Conservation (phyloP, 2,329 filamentous ascomycete genomes). For the Aspergillus pseudotamarii region DNA sequence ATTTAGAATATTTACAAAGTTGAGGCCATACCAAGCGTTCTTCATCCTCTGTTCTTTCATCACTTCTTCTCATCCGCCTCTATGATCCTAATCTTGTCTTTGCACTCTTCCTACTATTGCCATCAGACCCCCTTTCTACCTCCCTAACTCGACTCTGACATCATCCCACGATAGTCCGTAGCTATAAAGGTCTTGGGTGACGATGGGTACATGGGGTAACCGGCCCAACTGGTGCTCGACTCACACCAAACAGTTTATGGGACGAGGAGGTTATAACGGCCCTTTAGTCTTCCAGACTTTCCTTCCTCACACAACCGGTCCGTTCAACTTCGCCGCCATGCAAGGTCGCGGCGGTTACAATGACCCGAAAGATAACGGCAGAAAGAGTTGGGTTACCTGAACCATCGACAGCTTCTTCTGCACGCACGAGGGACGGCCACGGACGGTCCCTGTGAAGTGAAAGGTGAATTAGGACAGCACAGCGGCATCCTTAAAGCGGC, state of each 20-base stretch:
- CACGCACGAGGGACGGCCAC: not conserved
- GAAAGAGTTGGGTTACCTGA: slow-evolving; percentile 7
- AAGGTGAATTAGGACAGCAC: not conserved
- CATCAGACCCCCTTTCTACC: not conserved
- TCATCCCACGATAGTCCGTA: not conserved
- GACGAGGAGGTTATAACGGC: slow-evolving; percentile 43
- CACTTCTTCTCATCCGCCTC: not conserved
- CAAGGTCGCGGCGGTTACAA: slow-evolving; percentile 40
- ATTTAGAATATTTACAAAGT: not conserved
- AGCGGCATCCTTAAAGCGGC: not conserved
- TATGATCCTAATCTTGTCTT: not conserved
- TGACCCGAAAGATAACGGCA: slow-evolving; percentile 23
- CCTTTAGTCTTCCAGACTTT: slow-evolving; percentile 12
- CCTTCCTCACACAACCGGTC: not conserved
- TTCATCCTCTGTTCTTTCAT: not conserved
- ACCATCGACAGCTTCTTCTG: not conserved
- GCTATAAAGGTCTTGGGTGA: not conserved
- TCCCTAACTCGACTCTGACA: not conserved
- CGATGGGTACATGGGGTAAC: too few species aligned
- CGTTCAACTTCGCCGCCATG: slow-evolving; percentile 10
- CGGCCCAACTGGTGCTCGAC: not conserved
- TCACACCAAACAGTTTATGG: slow-evolving; percentile 28
- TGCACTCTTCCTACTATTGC: not conserved
- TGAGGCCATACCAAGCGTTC: not conserved
- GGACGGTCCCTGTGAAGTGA: not conserved